Evolutionary conservation across 2,329 filamentous ascomycete species (phyloP), one percentile per base, ranked within the genome.

Genomic region (Aspergillus latus): DNA sequence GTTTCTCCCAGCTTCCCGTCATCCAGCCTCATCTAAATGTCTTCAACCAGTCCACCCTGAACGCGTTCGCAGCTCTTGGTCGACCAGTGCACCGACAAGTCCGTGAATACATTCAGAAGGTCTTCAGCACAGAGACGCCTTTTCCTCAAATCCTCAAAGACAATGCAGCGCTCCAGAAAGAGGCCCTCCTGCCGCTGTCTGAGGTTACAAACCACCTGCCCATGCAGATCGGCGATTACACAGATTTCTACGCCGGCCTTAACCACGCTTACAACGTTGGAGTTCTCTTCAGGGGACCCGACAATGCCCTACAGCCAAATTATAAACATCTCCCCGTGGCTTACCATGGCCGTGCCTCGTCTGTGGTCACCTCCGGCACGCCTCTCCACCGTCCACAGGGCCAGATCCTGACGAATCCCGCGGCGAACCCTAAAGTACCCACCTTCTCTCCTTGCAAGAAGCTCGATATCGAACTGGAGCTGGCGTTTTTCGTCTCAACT

Each of bases 241-340:
- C 89, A 1, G 90, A 94, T 72, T 94, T 94, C 76, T 94, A 90
- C 68, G 89, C 88, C 8, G 90, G 90, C 11, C 76, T 87, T 61
- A 88, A 92, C 69, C 90, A 94, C 74, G 90, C 90, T 15, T 87
- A 85, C 74, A 88, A 87, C 56, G 82, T 88, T 13, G 89, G 88
- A 3, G 79, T 82, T 9, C 80, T 93, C 59, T 91, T 93, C 74
- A 84, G 90, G 43, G 89, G 88, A 0, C 81, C 86, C 0, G 79
- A 83, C 42, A 88, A 89, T 64, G 89, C 89, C 0, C 77, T 94
- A 26, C 88, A 92, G 70, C 87, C 88, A 29, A 94, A 93, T 70
- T 95, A 94, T 72, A 88, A 82, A 57, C 87, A 92, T 64, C 77
- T 95, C 1, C 90, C 90, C 0, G 88, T 94, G 4, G 90, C 86